Evolutionary conservation across 306 rosid species (phyloP).

Genomic region (Trichosanthes cucumerina): DNA sequence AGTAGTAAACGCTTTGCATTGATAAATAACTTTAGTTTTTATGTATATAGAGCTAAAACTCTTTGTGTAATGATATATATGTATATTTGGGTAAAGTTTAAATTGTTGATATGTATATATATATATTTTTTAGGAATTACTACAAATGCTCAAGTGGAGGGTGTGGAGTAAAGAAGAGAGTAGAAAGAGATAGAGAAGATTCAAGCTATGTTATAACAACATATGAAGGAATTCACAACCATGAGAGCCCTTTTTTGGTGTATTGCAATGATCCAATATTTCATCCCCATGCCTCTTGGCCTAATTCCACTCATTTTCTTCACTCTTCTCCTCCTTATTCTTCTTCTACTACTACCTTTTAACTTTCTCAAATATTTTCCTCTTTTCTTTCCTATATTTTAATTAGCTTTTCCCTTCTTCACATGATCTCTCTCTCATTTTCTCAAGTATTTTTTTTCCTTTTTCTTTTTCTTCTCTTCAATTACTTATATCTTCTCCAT

Average conservation of each 20-base stretch:
- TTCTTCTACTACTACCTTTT: neutral
- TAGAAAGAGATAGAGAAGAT: constrained; percentile 11
- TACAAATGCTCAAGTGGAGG: constrained; percentile 6
- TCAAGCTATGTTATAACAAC: constrained; percentile 13
- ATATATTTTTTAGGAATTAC: constrained; percentile 8
- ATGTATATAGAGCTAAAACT: too few species aligned
- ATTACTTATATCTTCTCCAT: too few species aligned
- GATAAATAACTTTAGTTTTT: too few species aligned
- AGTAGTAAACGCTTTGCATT: too few species aligned
- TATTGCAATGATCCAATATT: neutral
- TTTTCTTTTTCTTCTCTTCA: too few species aligned
- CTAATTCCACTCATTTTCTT: neutral
- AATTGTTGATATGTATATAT: neutral
- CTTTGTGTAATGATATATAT: too few species aligned
- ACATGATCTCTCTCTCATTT: too few species aligned
- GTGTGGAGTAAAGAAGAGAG: constrained; percentile 11
- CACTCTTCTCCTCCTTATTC: neutral
- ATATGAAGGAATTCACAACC: constrained; percentile 9
- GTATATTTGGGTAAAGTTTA: too few species aligned
- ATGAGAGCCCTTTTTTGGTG: neutral
- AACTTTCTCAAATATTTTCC: neutral
- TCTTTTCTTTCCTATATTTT: neutral
- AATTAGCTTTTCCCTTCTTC: neutral
- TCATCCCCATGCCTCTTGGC: neutral
- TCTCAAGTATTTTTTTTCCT: too few species aligned